Base-by-base conservation (phyloP, 1,284 basidiomycete species). In the Irpex sp. region DNA sequence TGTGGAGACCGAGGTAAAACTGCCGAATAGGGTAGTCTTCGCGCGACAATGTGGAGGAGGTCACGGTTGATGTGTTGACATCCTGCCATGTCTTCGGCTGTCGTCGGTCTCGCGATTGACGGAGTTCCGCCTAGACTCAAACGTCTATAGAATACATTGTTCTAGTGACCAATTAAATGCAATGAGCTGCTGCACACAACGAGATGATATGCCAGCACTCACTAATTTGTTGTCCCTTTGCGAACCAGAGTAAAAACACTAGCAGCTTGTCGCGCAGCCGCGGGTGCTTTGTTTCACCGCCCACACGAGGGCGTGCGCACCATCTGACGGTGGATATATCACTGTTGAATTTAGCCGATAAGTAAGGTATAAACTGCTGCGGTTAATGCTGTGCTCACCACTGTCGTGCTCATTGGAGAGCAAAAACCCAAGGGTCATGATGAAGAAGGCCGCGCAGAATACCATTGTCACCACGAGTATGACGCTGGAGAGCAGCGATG, bases 401-500 rank as follows among this genome's bases (percentile, higher is more conserved):
- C 66, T 65, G 49, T 57, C 67, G 62, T 70, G 70, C 57, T 74
- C 72, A 21, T 72, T 68, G 66, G 68, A 69, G 36, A 70, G 64
- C 1, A 73, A 31, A 6, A 67, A 74, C 11, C 69, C 69, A 6
- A 70, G 59, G 39, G 67, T 63, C 51, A 70, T 60, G 59, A 73
- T 67, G 61, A 72, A 68, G 57, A 70, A 46, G 49, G 68, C 72
- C 15, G 68, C 73, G 11, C 62, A 61, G 17, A 72, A 33, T 13
- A 65, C 69, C 47, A 74, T 63, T 39, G 63, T 61, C 35, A 71
- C 63, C 31, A 74, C 70, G 60, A 73, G 68, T 66, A 69, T 68
- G 53, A 74, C 67, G n/a, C 71, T 74, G 33, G 72, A 68, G 13
- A 70, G 55, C 21, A 73, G 71, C 3, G 71, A 68, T 47, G 71